These are phyloP conservation scores for Talaromyces stipitatus DNA, from an alignment of 495 filamentous ascomycete genomes.

Conservation along the genomic window DNA sequence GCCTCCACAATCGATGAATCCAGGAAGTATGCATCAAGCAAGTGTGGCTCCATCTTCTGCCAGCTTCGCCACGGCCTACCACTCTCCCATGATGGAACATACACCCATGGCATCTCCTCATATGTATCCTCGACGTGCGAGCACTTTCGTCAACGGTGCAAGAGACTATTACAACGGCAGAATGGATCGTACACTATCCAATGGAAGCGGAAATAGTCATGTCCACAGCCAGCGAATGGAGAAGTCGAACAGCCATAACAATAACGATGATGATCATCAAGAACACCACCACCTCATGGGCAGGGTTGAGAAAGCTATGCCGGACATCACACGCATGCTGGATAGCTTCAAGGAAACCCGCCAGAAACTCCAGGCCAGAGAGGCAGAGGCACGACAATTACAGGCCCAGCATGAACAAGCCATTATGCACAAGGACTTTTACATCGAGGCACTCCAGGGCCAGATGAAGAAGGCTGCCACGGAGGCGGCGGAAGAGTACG, in stretches of 20 bases:
- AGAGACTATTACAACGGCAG: slow-evolving; percentile 2
- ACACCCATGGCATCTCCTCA: slow-evolving; percentile 29
- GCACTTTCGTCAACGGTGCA: slow-evolving; percentile 10
- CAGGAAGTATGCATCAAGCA: slow-evolving; percentile 13
- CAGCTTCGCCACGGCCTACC: slow-evolving; percentile 24
- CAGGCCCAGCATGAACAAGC: slow-evolving; percentile 40
- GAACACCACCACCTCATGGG: slow-evolving; percentile 39
- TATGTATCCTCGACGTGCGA: slow-evolving; percentile 18
- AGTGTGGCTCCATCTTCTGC: slow-evolving; percentile 16
- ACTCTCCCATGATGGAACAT: slow-evolving; percentile 33
- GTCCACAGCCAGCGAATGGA: slow-evolving; percentile 19
- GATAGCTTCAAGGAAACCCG: slow-evolving; percentile 39
- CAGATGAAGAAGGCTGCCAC: slow-evolving; percentile 46
- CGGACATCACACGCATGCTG: slow-evolving; percentile 41
- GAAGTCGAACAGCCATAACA: slow-evolving; percentile 26
- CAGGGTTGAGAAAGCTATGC: slow-evolving; percentile 41
- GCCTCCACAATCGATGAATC: slow-evolving; percentile 9
- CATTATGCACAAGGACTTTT: slow-evolving; percentile 43
- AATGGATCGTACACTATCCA: slow-evolving; percentile 4
- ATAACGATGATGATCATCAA: slow-evolving; percentile 23
- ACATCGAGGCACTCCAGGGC: slow-evolving; percentile 43
- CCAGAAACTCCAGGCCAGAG: slow-evolving; percentile 32
- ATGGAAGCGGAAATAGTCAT: slow-evolving; percentile 17
- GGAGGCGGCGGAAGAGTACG: slow-evolving; percentile 41
- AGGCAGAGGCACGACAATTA: slow-evolving; percentile 39